Evolutionary conservation across 179 eudicot genomes (phyloP), one percentile per base, ranked within the genome.

Genomic region (Nepenthes alata): DNA sequence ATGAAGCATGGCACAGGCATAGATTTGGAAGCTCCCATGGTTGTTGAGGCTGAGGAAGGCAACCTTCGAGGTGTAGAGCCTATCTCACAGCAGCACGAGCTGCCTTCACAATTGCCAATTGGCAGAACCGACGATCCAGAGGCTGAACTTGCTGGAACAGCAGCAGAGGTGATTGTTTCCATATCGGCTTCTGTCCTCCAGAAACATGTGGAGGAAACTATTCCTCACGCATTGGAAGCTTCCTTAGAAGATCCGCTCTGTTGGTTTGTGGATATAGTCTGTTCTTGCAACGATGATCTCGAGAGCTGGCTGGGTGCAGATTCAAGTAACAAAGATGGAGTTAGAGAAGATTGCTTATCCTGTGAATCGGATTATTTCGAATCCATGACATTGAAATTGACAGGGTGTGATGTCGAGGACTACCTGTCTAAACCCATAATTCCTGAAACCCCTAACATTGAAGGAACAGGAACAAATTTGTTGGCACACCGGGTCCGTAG

Each of bases 111-210:
- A 58, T 11, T 60, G 34, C 59, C 73, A 14, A 60, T 68, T 5
- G 12, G 10, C 39, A 65, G 50, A 53, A 3, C 75, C 36, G 71
- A 70, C 11, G 67, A 70, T 36, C 51, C 55, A 59, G 56, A 53
- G 14, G 77, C 73, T 14, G 82, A 79, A 56, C 63, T 68, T 50
- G 67, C 64, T n/a, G 70, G 70, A 69, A 60, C 44, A 55, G 98
- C 93, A 61, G 98, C 95, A 0, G 77, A 81, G 70, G 81, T 84
- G 6, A 81, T 93, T 60, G 66, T 91, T 50, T 67, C 75, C 60
- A 77, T 93, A 47, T 85, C 96, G 52, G 72, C 83, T 45, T 68
- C 56, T 36, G 50, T 53, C 52, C 66, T 62, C 59, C 34, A 65
- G n/a, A 57, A 37, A 53, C 65, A 35, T 53, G 47, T 25, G 1